Percentiles rank a stretch among this genome's conserved stretches.
phyloP scores from a whole-genome alignment of 1,284 basidiomycete genomes.

The Violaceomyces palustris region DNA sequence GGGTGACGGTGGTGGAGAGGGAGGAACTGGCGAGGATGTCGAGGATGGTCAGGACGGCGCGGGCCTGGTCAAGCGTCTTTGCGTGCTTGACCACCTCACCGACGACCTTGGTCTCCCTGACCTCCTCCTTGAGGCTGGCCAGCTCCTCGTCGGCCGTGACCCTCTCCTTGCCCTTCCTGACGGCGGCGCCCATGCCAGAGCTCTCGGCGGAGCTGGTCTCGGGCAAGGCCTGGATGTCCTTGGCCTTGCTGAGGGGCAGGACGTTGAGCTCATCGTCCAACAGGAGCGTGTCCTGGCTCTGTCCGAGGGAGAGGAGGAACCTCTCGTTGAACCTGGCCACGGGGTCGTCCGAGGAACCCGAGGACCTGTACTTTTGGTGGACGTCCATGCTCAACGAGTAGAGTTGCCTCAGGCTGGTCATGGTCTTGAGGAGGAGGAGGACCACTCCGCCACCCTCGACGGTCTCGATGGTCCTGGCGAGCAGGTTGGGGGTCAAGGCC shows the following conservation, averaged over 20 bases:
- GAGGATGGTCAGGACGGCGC: slow-evolving; percentile 46
- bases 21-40: slow-evolving; percentile 54
- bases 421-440: slow-evolving; percentile 85
- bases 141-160: slow-evolving; percentile 62
- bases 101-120: slow-evolving; percentile 79
- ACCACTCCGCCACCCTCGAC: slow-evolving; percentile 95
- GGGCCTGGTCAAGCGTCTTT: slow-evolving; percentile 78
- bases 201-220: slow-evolving; percentile 55
- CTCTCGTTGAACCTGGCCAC: slow-evolving; percentile 96
- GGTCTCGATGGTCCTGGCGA: slow-evolving; percentile 95
- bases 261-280: slow-evolving; percentile 98
- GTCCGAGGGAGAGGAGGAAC: slow-evolving; percentile 67
- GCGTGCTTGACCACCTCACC: slow-evolving; percentile 87
- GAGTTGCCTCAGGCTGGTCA: slow-evolving; percentile 86
- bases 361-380: slow-evolving; percentile 75
- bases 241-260: slow-evolving; percentile 89
- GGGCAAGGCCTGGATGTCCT: slow-evolving; percentile 75
- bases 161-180: slow-evolving; percentile 59
- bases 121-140: slow-evolving; percentile 71
- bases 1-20: slow-evolving; percentile 85
- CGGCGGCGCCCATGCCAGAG: slow-evolving; percentile 23
- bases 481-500: slow-evolving; percentile 92
- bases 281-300: slow-evolving; percentile 78
- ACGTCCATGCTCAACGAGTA: slow-evolving; percentile 89
- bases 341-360: slow-evolving; percentile 75